Conservation (phyloP, 1,284 basidiomycete genomes). For the Heimioporus retisporus region DNA sequence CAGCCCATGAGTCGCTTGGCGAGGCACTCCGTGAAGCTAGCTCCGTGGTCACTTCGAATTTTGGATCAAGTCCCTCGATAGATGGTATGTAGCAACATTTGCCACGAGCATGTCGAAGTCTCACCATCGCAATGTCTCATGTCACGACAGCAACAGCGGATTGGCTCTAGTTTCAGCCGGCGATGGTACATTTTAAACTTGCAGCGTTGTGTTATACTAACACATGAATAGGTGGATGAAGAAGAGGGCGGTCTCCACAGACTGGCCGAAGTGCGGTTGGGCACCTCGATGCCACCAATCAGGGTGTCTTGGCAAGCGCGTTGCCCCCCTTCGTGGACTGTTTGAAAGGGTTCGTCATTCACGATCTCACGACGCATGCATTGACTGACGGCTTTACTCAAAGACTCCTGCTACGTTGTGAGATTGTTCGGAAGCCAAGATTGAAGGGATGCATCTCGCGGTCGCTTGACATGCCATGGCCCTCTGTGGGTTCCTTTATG, state of each 20-base stretch:
- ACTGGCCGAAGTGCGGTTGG: slow-evolving; percentile 84
- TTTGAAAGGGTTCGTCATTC: slow-evolving; percentile 83
- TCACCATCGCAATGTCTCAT: slow-evolving; percentile 62
- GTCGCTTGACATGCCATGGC: slow-evolving; percentile 96
- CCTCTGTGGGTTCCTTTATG: slow-evolving; percentile 86
- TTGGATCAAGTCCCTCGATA: no score
- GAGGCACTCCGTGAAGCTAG: no score
- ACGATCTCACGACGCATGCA: not conserved
- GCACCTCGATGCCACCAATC: slow-evolving; percentile 87
- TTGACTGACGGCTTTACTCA: slow-evolving; percentile 4
- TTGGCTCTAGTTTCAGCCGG: slow-evolving; percentile 99
- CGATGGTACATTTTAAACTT: slow-evolving; percentile 63
- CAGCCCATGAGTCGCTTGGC: no score
- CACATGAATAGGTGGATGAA: slow-evolving; percentile 66
- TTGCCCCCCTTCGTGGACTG: slow-evolving; percentile 90
- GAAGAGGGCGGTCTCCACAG: slow-evolving; percentile 86
- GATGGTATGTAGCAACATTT: no score
- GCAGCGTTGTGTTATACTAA: no score
- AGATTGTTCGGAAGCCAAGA: slow-evolving; percentile 89
- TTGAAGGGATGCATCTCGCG: slow-evolving; percentile 90
- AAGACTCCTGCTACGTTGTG: slow-evolving; percentile 86
- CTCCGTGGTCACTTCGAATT: no score
- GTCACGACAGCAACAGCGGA: slow-evolving; percentile 96
- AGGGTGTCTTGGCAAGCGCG: slow-evolving; percentile 91
- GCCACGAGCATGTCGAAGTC: no score